Base-by-base conservation (phyloP, 495 filamentous ascomycete species). In the Daldinia bambusicola region DNA sequence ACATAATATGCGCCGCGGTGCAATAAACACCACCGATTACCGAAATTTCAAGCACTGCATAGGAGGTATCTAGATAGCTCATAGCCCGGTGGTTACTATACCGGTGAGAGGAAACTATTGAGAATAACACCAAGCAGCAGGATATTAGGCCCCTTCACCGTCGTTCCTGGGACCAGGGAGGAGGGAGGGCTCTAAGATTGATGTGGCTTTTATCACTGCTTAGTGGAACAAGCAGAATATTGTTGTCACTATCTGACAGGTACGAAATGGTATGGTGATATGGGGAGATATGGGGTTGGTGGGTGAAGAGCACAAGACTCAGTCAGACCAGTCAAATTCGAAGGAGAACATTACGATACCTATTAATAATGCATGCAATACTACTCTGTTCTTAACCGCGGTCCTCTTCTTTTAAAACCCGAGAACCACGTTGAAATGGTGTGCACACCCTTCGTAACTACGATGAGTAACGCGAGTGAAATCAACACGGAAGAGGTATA, bases 1-100 rank as follows among this genome's bases (percentile, higher is more conserved):
- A 72, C 70, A 72, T 72, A 72, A 72, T 60, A 66, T 53, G 65
- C 65, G 65, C 65, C 70, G 69, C 65, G 32, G 48, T 51, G 10
- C 32, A 58, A 65, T 60, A 32, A 30, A 16, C 50, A 31, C 26
- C 22, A 30, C 50, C 30, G 50, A 53, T 53, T 53, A 26, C 50
- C 30, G 43, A 48, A 20, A 48, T 22, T 48, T 48, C 14, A 4
- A 48, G 43, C 43, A 48, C 10, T 22, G 18, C 43, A 48, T 48
- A 2, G 12, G 7, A 3, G 41, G 6, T 37, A 37, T 37, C 34
- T 45, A 45, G n/a, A 45, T 26, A 36, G 6, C 34, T 36, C 34
- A 36, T 36, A 6, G 34, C 34, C 9, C 7, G 34, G 34, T 48
- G 8, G 16, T 12, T 48, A 22, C 18, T 20, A 48, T 18, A 48